phyloP scores from a whole-genome alignment of 805 yeast genomes.

The Metschnikowia continentalis region DNA sequence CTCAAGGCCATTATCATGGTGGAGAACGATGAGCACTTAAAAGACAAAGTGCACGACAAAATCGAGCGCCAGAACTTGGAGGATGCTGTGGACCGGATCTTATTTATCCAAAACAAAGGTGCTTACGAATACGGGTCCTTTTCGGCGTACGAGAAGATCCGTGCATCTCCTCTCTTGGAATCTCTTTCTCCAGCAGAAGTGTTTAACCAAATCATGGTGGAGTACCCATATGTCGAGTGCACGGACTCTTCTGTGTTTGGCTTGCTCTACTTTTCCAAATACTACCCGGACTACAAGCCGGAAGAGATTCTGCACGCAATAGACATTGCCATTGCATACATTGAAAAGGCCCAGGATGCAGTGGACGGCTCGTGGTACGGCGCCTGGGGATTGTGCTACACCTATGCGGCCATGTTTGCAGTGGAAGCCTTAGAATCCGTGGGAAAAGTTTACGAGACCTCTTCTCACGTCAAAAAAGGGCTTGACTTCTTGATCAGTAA shows the following conservation, averaged over 20 bases:
- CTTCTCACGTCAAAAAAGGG: conserved; percentile 61
- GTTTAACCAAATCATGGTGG: conserved; percentile 97
- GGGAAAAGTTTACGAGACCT: conserved; percentile 58
- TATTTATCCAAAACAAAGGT: conserved; percentile 74
- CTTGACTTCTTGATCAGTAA: conserved; percentile 78
- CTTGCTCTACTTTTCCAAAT: conserved; percentile 66
- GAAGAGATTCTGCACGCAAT: conserved; percentile 69
- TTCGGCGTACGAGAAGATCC: conserved; percentile 83
- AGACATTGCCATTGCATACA: conserved; percentile 66
- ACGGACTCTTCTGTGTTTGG: conserved; percentile 95
- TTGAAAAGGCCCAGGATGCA: conserved; percentile 57
- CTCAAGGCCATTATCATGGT: conserved; percentile 93
- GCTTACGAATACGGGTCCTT: conserved; percentile 84
- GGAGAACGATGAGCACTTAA: conserved; percentile 54
- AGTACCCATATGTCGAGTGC: conserved; percentile 97
- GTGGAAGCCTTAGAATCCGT: conserved; percentile 81
- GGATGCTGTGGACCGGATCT: conserved; percentile 71
- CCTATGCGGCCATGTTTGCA: conserved; percentile 98
- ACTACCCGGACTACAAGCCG: conserved; percentile 58
- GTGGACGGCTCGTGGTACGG: conserved; percentile 97
- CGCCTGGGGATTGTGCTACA: conserved; percentile 94
- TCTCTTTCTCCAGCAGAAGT: conserved; percentile 93
- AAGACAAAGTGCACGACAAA: conserved; percentile 29
- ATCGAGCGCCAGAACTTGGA: conserved; percentile 53
- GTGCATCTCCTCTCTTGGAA: conserved; percentile 76